These are phyloP conservation scores for Cocos nucifera DNA, from an alignment of 176 grass and related monocot genomes.

Conservation along the genomic window DNA sequence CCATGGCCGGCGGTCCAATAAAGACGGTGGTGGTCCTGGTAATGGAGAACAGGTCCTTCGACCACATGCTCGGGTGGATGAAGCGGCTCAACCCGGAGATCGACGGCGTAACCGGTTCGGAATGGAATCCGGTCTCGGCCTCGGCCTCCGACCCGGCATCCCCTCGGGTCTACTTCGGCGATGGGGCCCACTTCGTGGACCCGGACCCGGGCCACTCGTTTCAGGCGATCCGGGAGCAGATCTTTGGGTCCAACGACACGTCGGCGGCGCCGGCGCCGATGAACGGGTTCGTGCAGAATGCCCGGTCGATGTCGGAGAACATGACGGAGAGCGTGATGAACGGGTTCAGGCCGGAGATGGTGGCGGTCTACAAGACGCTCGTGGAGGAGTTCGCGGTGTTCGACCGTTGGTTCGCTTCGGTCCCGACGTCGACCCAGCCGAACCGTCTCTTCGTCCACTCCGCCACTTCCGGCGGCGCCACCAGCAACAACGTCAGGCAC, in stretches of 20 bases:
- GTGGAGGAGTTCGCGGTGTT: slow-evolving; percentile 72
- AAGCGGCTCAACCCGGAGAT: slow-evolving; percentile 57
- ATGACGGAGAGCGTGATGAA: slow-evolving; percentile 62
- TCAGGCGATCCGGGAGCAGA: slow-evolving; percentile 79
- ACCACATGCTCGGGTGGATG: slow-evolving; percentile 97
- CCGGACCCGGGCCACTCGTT: slow-evolving; percentile 80
- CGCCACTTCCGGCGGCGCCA: slow-evolving; percentile 78
- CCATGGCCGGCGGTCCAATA: neutral
- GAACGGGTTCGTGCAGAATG: slow-evolving; percentile 84
- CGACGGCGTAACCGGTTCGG: slow-evolving; percentile 66
- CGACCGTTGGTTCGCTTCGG: slow-evolving; percentile 95
- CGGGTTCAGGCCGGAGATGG: slow-evolving; percentile 56
- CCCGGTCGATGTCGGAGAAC: slow-evolving; percentile 39
- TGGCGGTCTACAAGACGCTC: slow-evolving; percentile 60
- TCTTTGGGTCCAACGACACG: slow-evolving; percentile 28
- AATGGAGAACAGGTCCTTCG: slow-evolving; percentile 92
- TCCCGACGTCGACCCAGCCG: slow-evolving; percentile 75
- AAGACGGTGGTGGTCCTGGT: slow-evolving; percentile 70
- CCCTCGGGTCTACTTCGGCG: slow-evolving; percentile 52
- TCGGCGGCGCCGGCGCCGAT: slow-evolving; percentile 36
- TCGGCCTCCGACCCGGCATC: slow-evolving; percentile 18
- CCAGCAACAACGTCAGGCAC: slow-evolving; percentile 31
- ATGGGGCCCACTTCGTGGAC: slow-evolving; percentile 61
- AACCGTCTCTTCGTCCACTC: slow-evolving; percentile 95
- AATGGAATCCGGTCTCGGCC: slow-evolving; percentile 56